Evolutionary conservation across 148 eudicot species (phyloP).

Genomic region (Cornus florida): DNA sequence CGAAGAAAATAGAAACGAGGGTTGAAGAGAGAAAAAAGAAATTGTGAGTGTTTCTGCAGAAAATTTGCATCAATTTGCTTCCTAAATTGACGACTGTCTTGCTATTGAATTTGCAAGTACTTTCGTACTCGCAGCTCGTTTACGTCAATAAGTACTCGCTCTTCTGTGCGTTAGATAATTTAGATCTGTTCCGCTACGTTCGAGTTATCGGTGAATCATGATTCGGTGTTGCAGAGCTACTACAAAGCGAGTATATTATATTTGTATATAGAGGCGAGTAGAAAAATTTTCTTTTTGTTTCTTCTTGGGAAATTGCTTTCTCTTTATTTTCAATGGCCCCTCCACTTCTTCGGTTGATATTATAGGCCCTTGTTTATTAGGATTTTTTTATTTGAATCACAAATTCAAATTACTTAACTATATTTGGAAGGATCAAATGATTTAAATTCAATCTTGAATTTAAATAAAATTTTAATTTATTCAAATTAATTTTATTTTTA

Average conservation of each 20-base stretch:
- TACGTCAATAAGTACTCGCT: not conserved
- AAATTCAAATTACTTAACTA: too few relatives aligned
- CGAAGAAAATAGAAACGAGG: not conserved
- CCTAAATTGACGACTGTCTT: not conserved
- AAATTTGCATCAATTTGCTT: not conserved
- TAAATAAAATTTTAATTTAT: too few relatives aligned
- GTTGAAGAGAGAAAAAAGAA: too few relatives aligned
- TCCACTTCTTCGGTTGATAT: not conserved
- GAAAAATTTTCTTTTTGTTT: not conserved
- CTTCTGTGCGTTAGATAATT: not conserved
- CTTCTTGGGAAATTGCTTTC: too few relatives aligned
- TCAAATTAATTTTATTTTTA: too few relatives aligned
- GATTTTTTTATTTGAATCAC: too few relatives aligned
- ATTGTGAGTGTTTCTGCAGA: not conserved
- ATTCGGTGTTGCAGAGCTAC: not conserved
- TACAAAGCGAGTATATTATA: too few relatives aligned
- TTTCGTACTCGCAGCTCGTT: not conserved
- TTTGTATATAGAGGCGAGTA: not conserved
- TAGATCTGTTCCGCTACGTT: too few relatives aligned
- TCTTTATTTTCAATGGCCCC: not conserved
- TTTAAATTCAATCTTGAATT: too few relatives aligned
- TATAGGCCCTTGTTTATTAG: not conserved
- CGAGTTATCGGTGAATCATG: not conserved
- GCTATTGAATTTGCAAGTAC: not conserved
- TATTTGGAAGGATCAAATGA: too few relatives aligned